Conservation (phyloP, 1,139 yeast genomes). For the Pichia sp. region DNA sequence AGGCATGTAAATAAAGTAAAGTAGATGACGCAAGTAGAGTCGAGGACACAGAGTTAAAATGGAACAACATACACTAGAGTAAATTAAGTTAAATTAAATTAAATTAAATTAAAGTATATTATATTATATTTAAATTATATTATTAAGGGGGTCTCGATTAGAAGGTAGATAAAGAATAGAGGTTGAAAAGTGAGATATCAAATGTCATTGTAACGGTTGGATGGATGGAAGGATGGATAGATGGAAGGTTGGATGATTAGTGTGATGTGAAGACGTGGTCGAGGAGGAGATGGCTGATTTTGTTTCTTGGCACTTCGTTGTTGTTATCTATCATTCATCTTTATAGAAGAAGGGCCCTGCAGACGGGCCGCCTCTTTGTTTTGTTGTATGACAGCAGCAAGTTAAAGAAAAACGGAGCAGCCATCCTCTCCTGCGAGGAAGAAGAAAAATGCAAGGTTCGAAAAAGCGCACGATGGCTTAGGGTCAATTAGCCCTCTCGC, state of each 20-base stretch:
- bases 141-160: constrained; percentile 2
- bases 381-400: too few relatives aligned
- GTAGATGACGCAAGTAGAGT: too few relatives aligned
- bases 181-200: constrained; percentile 7
- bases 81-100: not conserved
- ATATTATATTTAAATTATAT: constrained; percentile 5
- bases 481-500: not conserved
- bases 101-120: constrained; percentile 2
- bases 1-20: too few relatives aligned
- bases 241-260: not conserved
- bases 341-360: too few relatives aligned
- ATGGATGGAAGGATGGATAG: not conserved
- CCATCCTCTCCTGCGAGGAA: too few relatives aligned
- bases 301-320: not conserved
- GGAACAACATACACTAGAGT: not conserved
- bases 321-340: too few relatives aligned
- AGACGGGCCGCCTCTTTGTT: too few relatives aligned
- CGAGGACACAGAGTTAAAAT: not conserved
- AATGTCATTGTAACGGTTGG: not conserved
- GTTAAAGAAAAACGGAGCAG: too few relatives aligned
- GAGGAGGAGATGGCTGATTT: not conserved
- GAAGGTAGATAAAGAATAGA: constrained; percentile 8
- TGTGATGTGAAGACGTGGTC: not conserved
- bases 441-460: too few relatives aligned
- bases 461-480: too few relatives aligned